Percentiles rank a stretch among this genome's conserved stretches.
phyloP scores from a whole-genome alignment of 305 asterid genomes.

The Coffea humblotiana region DNA sequence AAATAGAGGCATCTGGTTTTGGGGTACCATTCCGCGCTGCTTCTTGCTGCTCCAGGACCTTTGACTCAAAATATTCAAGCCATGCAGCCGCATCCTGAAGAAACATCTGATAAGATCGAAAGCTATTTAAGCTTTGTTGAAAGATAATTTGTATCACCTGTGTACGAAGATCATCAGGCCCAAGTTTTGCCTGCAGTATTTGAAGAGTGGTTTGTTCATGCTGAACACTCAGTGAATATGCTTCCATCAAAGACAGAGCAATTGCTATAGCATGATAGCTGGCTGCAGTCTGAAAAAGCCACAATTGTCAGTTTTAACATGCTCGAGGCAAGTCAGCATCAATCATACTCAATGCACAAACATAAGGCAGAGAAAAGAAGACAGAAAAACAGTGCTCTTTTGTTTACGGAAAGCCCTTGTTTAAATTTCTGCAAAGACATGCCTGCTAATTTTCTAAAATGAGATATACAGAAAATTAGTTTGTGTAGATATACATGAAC shows the following conservation, averaged over 20 bases:
- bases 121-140: constrained; percentile 15
- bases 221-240: constrained; percentile 84
- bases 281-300: constrained; percentile 72
- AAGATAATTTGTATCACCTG: constrained; percentile 53
- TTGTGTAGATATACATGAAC: not conserved
- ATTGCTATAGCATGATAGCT: constrained; percentile 92
- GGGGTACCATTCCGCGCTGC: constrained; percentile 95
- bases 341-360: not conserved
- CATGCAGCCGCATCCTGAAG: constrained; percentile 94
- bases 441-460: not conserved
- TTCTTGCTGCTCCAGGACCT: constrained; percentile 96
- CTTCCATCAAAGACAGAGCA: constrained; percentile 94
- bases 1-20: constrained; percentile 91
- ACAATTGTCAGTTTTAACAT: constrained; percentile 18
- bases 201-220: constrained; percentile 92
- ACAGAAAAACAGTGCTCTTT: not conserved
- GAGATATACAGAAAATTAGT: not conserved
- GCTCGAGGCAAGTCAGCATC: not conserved
- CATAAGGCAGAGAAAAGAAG: not conserved
- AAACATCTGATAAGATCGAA: constrained; percentile 29
- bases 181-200: constrained; percentile 81
- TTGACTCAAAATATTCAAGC: constrained; percentile 95
- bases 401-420: too few species aligned
- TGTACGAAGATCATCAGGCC: constrained; percentile 86
- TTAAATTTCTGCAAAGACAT: not conserved